These are phyloP conservation scores for Babjeviella inositovora DNA, from an alignment of 805 yeast species.

Conservation along the genomic window DNA sequence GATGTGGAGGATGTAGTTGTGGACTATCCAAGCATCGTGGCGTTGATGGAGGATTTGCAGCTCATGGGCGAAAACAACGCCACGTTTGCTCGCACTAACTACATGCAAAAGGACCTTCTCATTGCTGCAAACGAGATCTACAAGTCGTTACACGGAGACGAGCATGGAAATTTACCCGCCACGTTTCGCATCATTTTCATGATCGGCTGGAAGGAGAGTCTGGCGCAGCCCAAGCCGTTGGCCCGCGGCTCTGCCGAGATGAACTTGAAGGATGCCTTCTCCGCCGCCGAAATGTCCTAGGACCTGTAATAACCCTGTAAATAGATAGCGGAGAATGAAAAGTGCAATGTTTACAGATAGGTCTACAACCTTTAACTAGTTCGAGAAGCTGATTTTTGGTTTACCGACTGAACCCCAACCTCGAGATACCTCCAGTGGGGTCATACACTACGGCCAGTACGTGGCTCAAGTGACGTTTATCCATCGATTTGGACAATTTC, in stretches of 20 bases:
- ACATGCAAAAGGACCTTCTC: conserved; percentile 38
- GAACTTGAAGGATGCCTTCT: conserved; percentile 50
- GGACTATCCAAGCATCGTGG: conserved; percentile 55
- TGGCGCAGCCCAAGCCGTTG: conserved; percentile 55
- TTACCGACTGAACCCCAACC: too few relatives aligned
- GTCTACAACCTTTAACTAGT: too few relatives aligned
- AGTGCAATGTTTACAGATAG: too few relatives aligned
- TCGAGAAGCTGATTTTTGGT: too few relatives aligned
- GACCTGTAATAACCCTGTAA: too few relatives aligned
- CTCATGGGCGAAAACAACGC: conserved; percentile 80
- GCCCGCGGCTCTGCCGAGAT: conserved; percentile 60
- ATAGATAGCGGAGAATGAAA: too few relatives aligned
- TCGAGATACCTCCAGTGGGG: too few relatives aligned
- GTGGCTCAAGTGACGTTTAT: too few relatives aligned
- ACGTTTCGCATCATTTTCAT: conserved; percentile 66
- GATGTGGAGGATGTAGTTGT: conserved; percentile 77
- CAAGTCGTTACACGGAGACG: conserved; percentile 51
- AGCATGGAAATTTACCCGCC: conserved; percentile 48
- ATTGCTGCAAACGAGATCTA: conserved; percentile 71
- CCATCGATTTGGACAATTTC: too few relatives aligned
- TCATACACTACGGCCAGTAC: too few relatives aligned
- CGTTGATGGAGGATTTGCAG: conserved; percentile 57
- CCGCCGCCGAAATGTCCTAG: too few relatives aligned
- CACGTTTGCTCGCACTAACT: conserved; percentile 19
- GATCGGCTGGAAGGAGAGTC: conserved; percentile 81